These are phyloP conservation scores for Filobasidium wieringae DNA, from an alignment of 768 basidiomycete species.

Conservation along the genomic window DNA sequence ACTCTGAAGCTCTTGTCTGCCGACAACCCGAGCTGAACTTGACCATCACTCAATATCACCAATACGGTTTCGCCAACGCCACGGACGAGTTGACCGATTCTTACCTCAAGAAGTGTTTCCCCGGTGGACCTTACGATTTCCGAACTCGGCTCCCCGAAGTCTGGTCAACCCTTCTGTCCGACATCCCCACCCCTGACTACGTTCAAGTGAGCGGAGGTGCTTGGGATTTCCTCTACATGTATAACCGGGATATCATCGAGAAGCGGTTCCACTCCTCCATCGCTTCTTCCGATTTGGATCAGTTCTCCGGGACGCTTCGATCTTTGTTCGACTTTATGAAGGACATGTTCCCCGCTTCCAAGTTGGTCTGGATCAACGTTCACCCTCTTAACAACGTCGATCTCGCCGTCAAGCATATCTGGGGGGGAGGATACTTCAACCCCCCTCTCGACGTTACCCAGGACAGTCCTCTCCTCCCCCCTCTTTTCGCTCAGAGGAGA, in stretches of 20 bases:
- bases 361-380: slow-evolving; percentile 4
- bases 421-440: neutral
- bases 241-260: neutral
- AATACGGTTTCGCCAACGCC: slow-evolving; percentile 5
- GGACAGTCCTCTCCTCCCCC: slow-evolving; percentile 2
- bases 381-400: slow-evolving; percentile 2
- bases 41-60: neutral
- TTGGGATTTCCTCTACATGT: slow-evolving; percentile 10
- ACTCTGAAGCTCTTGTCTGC: neutral
- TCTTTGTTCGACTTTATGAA: neutral
- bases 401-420: neutral
- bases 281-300: neutral
- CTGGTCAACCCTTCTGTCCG: neutral
- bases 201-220: neutral
- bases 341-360: neutral
- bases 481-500: neutral
- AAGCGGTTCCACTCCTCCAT: neutral
- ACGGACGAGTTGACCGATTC: neutral
- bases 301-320: neutral
- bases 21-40: neutral
- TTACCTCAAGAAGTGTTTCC: neutral
- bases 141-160: neutral
- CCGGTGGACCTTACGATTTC: slow-evolving; percentile 5
- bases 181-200: neutral
- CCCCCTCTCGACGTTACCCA: neutral